Conservation (phyloP, 345 rosid species). For the Excoecaria cochinchinensis region DNA sequence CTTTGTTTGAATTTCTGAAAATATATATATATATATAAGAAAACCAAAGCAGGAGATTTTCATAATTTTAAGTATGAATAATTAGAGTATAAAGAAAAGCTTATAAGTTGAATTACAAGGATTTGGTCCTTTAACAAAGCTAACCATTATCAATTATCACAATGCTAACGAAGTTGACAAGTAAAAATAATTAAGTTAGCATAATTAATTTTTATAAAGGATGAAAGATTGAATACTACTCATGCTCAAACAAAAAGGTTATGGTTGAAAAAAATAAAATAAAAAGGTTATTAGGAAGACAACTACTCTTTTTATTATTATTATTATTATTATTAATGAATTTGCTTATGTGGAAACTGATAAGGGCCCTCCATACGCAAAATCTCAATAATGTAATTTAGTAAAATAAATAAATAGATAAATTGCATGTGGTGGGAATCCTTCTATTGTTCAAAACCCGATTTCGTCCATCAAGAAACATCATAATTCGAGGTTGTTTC, state of each 20-base stretch:
- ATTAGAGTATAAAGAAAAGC: neutral
- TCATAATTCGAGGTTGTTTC: slow-evolving; percentile 13
- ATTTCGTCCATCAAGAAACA: slow-evolving; percentile 1
- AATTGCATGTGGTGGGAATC: neutral
- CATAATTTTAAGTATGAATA: neutral
- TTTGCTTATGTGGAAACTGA: neutral
- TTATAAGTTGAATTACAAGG: neutral
- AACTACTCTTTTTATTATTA: neutral
- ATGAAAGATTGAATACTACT: slow-evolving; percentile 6
- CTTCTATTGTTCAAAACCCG: neutral
- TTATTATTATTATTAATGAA: neutral
- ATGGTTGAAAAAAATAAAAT: no score
- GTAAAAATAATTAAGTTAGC: slow-evolving; percentile 1
- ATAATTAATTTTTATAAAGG: neutral
- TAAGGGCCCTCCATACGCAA: neutral
- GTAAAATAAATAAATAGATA: neutral
- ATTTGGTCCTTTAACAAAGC: neutral
- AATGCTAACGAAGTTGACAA: slow-evolving; percentile 8
- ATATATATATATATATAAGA: no score
- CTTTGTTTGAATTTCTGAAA: no score
- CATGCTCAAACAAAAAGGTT: neutral
- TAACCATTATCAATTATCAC: neutral
- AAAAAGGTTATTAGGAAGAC: neutral
- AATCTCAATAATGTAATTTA: neutral
- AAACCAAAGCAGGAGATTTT: no score